Evolutionary conservation across 2,329 filamentous ascomycete species (phyloP).

Genomic region (Lecanicillium sp.): DNA sequence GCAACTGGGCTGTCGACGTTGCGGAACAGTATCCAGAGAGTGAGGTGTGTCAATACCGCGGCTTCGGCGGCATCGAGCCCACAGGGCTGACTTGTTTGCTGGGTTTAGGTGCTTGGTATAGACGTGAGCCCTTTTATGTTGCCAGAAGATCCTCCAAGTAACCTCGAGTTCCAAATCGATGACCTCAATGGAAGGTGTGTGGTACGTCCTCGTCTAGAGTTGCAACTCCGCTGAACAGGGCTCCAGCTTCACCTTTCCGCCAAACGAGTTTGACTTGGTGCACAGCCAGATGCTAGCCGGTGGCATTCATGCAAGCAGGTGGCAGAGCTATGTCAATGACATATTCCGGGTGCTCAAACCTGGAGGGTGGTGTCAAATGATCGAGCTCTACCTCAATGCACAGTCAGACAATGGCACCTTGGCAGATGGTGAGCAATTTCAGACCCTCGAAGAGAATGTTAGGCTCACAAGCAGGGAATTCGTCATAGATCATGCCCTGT

Average conservation of each 20-base stretch:
- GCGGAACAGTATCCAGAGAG: conserved; percentile 56
- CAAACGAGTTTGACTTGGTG: conserved; percentile 72
- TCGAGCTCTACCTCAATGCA: conserved; percentile 79
- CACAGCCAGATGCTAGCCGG: conserved; percentile 68
- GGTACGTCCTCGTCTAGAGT: not conserved
- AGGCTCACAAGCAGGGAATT: conserved; percentile 6
- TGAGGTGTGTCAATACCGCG: conserved; percentile 41
- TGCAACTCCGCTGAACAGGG: not conserved
- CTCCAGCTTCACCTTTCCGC: conserved; percentile 55
- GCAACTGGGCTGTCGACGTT: conserved; percentile 61
- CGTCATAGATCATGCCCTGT: conserved; percentile 51
- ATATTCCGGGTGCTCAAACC: conserved; percentile 64
- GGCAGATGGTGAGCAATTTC: conserved; percentile 42
- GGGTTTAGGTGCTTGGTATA: conserved; percentile 59
- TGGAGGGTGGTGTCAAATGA: conserved; percentile 80
- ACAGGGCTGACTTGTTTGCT: too few species aligned
- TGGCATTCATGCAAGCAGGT: conserved; percentile 65
- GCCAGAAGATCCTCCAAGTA: conserved; percentile 55
- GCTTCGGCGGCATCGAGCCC: too few species aligned
- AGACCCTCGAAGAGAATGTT: not conserved
- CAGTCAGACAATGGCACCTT: conserved; percentile 82
- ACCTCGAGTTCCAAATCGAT: conserved; percentile 65
- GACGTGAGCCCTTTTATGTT: conserved; percentile 66
- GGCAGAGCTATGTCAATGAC: conserved; percentile 69
- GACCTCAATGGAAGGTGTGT: conserved; percentile 57